Evolutionary conservation across 129 eudicot species (phyloP).

Genomic region (Mikania micrantha): DNA sequence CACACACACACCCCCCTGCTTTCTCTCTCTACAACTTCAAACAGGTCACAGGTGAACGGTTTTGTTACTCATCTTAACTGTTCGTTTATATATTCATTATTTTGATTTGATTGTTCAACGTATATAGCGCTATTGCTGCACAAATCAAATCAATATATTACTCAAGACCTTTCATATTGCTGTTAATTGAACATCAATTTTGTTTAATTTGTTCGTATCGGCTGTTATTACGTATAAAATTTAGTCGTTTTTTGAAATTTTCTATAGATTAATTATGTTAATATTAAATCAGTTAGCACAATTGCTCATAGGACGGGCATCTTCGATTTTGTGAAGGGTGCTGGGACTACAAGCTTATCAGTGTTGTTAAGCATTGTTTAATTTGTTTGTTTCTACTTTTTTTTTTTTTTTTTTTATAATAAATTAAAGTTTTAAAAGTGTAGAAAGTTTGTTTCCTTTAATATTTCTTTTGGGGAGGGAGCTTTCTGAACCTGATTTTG

Average conservation of each 20-base stretch:
- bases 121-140: too few relatives aligned
- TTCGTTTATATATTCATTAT: not conserved
- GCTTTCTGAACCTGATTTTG: constrained; percentile 10
- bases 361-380: not conserved
- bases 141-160: too few relatives aligned
- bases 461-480: too few relatives aligned
- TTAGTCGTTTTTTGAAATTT: not conserved
- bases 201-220: too few relatives aligned
- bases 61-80: not conserved
- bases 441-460: too few relatives aligned
- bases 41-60: not conserved
- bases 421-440: too few relatives aligned
- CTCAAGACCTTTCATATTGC: too few relatives aligned
- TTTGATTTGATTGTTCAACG: too few relatives aligned
- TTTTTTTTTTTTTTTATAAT: too few relatives aligned
- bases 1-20: too few relatives aligned
- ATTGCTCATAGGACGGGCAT: not conserved
- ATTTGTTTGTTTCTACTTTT: not conserved
- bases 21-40: too few relatives aligned
- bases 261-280: not conserved
- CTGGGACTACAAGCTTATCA: not conserved
- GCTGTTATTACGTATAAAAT: not conserved
- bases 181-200: too few relatives aligned
- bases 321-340: not conserved
- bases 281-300: not conserved